phyloP scores from a whole-genome alignment of 352 stramenopile genomes.

The Phytophthora megakarya region DNA sequence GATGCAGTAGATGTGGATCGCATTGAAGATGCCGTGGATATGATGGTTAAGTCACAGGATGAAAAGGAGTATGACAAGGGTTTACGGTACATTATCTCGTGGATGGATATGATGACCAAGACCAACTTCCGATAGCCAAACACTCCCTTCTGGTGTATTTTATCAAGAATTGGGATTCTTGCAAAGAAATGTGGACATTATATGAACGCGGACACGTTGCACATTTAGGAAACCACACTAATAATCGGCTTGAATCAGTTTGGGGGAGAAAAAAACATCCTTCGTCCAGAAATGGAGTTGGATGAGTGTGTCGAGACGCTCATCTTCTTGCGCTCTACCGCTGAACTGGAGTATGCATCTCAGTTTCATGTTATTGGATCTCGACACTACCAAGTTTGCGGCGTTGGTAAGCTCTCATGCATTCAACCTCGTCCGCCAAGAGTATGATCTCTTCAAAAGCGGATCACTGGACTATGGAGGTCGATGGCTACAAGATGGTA shows the following conservation, averaged over 20 bases:
- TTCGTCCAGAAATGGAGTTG: constrained; percentile 1
- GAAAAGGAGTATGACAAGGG: background rate
- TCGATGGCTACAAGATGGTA: no score
- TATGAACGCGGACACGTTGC: background rate
- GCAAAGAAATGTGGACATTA: background rate
- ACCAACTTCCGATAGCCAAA: no score
- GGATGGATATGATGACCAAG: background rate
- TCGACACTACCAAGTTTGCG: no score
- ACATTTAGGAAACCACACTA: background rate
- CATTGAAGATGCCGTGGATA: background rate
- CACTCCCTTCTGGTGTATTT: background rate
- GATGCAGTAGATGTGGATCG: no score
- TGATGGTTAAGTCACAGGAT: background rate
- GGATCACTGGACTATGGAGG: background rate
- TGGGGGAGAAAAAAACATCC: background rate
- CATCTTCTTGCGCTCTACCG: background rate
- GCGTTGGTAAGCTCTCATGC: background rate
- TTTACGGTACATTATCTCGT: background rate
- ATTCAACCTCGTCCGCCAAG: background rate
- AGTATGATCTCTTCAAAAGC: background rate
- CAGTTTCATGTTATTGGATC: background rate
- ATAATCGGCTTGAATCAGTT: background rate
- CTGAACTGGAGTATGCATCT: background rate
- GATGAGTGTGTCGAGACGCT: constrained; percentile 4
- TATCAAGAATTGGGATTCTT: background rate